Conservation (phyloP, 768 basidiomycete species). For the Xanthoconium stramineum region DNA sequence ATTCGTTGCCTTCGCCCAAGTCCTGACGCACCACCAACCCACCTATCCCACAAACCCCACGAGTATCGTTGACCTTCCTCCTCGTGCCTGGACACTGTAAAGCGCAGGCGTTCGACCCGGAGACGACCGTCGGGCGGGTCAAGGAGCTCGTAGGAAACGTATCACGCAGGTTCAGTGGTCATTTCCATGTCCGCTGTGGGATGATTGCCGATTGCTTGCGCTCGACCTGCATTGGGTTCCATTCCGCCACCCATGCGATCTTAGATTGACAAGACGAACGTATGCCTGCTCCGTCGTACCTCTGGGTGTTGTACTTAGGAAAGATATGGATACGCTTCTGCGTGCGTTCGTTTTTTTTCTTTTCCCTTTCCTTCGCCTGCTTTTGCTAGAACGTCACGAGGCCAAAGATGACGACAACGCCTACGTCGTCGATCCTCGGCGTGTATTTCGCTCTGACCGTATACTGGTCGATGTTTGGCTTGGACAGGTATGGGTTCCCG, state of each 20-base stretch:
- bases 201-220: conserved; percentile 9
- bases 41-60: too few species aligned
- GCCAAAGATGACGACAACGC: background rate
- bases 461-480: conserved; percentile 5
- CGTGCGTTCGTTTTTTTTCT: conserved; percentile 42
- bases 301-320: conserved; percentile 73
- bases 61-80: conserved; percentile 41
- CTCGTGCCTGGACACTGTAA: conserved; percentile 65
- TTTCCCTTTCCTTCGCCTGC: background rate
- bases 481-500: conserved; percentile 30
- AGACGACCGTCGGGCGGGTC: conserved; percentile 69
- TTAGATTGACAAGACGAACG: conserved; percentile 77
- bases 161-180: conserved; percentile 41
- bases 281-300: conserved; percentile 72
- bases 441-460: background rate
- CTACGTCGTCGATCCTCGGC: background rate
- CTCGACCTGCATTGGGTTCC: too few species aligned
- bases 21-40: too few species aligned
- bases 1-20: too few species aligned
- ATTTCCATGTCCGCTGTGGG: conserved; percentile 9
- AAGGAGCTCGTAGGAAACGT: conserved; percentile 82
- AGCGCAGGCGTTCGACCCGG: conserved; percentile 69
- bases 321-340: conserved; percentile 71
- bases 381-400: background rate
- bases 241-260: background rate